Evolutionary conservation across 2,329 filamentous ascomycete species (phyloP).

Genomic region (Metarhizium robertsii): DNA sequence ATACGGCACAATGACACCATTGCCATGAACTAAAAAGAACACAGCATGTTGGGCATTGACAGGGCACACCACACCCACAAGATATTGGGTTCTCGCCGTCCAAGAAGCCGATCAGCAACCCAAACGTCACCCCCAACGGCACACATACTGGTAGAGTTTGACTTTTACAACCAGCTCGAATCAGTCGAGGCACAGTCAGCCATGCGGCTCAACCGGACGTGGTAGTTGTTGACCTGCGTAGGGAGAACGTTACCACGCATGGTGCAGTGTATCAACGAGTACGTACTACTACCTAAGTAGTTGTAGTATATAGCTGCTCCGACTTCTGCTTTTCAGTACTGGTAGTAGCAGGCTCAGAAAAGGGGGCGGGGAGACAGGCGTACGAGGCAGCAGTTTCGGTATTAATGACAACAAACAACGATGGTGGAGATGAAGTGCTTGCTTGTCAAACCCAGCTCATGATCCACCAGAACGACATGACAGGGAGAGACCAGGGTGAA

Average conservation of each 20-base stretch:
- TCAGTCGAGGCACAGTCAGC: neutral
- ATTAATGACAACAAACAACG: neutral
- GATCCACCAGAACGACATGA: neutral
- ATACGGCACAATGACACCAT: constrained; percentile 1
- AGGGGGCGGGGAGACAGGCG: neutral
- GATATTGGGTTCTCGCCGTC: neutral
- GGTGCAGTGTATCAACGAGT: too few species aligned
- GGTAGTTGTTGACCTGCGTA: too few species aligned
- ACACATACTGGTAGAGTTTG: neutral
- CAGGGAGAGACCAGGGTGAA: neutral
- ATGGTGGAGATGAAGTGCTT: constrained; percentile 1
- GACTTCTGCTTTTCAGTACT: neutral
- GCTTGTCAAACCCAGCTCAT: constrained; percentile 1
- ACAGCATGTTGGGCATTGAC: constrained; percentile 3
- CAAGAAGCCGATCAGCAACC: neutral
- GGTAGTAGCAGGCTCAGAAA: neutral
- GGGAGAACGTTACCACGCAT: too few species aligned
- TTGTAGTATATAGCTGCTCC: too few species aligned
- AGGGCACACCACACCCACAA: neutral
- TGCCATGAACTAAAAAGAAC: neutral
- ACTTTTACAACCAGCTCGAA: neutral
- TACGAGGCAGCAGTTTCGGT: neutral
- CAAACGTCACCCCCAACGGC: neutral
- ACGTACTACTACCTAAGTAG: too few species aligned
- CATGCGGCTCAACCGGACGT: neutral